phyloP scores from a whole-genome alignment of 2,329 filamentous ascomycete species.

The Fusarium mangiferae region DNA sequence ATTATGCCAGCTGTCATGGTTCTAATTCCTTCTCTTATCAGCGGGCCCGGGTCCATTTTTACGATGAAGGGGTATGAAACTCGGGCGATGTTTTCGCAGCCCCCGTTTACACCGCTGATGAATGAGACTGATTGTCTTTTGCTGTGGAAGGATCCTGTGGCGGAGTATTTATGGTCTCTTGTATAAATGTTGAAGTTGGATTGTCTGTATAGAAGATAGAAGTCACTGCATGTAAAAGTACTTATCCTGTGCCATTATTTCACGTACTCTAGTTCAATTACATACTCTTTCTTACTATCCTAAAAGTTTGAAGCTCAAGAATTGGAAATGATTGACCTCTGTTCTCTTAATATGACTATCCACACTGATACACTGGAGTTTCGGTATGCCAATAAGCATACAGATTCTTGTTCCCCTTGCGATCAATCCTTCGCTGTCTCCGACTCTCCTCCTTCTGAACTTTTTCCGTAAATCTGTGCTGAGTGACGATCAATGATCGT shows the following conservation, averaged over 20 bases:
- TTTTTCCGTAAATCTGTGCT: conserved; percentile 4
- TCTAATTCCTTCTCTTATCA: background rate
- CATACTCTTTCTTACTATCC: too few relatives aligned
- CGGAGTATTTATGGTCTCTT: conserved; percentile 22
- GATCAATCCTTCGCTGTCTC: conserved; percentile 11
- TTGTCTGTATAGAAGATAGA: background rate
- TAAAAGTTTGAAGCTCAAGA: background rate
- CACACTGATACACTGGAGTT: conserved; percentile 9
- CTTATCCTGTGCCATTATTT: too few relatives aligned
- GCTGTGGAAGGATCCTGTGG: conserved; percentile 18
- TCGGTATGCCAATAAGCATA: conserved; percentile 24
- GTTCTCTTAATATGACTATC: background rate
- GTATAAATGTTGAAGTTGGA: background rate
- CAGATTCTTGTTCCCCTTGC: conserved; percentile 10
- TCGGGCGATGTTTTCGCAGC: background rate
- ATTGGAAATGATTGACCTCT: rapidly evolving
- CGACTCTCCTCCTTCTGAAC: conserved; percentile 7
- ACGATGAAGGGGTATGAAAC: conserved; percentile 1
- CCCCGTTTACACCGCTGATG: background rate
- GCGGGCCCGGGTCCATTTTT: background rate
- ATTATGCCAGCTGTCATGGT: rapidly evolving
- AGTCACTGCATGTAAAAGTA: too few relatives aligned
- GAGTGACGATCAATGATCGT: background rate
- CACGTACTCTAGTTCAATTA: too few relatives aligned
- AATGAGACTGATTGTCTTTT: conserved; percentile 1